Conservation (phyloP, 225 moss, liverwort and hornwort genomes). For the Anthoceros angustus region DNA sequence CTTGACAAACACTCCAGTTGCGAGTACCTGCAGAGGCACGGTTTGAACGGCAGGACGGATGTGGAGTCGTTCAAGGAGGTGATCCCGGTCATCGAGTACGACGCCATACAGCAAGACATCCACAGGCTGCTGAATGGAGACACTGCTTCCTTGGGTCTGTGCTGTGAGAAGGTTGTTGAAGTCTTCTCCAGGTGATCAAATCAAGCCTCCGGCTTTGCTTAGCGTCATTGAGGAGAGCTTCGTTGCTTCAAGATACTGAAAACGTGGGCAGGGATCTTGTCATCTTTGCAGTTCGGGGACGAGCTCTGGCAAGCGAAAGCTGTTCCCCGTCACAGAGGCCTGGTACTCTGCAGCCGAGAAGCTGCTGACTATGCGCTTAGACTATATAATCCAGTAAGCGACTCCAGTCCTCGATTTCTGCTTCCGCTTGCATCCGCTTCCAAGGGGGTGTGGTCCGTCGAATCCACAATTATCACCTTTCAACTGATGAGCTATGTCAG, state of each 20-base stretch:
- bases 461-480: no score
- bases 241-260: neutral
- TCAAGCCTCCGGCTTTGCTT: no score
- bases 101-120: neutral
- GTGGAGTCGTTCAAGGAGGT: neutral
- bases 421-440: no score
- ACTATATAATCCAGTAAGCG: no score
- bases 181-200: neutral
- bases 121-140: neutral
- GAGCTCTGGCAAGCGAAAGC: constrained; percentile 3
- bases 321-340: neutral
- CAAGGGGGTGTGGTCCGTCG: no score
- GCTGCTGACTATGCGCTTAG: no score
- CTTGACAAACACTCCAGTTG: neutral
- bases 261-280: no score
- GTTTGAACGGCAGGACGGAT: neutral
- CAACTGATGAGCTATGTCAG: neutral
- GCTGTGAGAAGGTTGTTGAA: neutral
- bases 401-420: no score
- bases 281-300: neutral
- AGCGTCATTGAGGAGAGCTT: neutral
- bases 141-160: neutral
- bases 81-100: neutral
- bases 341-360: neutral
- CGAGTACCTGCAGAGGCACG: constrained; percentile 2